A percentile compares a stretch with the other conserved stretches of the same genome.
phyloP scores from a whole-genome alignment of 495 filamentous ascomycete genomes.

The Aspergillus olivimuriae region DNA sequence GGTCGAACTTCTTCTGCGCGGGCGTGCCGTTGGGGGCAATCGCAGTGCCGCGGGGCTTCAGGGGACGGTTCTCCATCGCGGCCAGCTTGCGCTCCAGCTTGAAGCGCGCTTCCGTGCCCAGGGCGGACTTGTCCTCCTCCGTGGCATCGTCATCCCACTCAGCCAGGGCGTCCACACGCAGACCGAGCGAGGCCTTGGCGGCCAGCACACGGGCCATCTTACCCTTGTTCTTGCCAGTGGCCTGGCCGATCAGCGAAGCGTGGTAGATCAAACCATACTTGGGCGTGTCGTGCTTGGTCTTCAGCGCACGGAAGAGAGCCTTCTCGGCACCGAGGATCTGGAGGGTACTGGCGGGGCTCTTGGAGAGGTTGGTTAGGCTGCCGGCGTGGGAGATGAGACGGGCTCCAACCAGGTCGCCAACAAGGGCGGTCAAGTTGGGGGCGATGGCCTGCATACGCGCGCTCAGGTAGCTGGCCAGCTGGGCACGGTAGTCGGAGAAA shows the following conservation, averaged over 20 bases:
- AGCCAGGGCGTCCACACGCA: constrained; percentile 85
- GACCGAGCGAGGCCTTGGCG: constrained; percentile 83
- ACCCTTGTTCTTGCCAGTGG: constrained; percentile 95
- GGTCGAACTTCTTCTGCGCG: constrained; percentile 68
- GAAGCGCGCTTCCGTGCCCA: constrained; percentile 66
- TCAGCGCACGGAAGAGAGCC: constrained; percentile 93
- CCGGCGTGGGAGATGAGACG: constrained; percentile 94
- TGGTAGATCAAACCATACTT: constrained; percentile 99
- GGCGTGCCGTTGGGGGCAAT: constrained; percentile 65
- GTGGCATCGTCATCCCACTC: constrained; percentile 73
- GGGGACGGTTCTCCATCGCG: constrained; percentile 83
- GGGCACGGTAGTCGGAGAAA: constrained; percentile 81
- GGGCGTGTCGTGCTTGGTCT: constrained; percentile 98
- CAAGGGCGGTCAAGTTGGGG: constrained; percentile 88
- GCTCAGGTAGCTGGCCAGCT: constrained; percentile 82
- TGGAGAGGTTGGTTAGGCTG: constrained; percentile 91
- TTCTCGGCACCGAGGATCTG: constrained; percentile 99
- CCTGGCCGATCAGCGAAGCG: constrained; percentile 92
- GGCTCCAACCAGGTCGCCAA: constrained; percentile 92
- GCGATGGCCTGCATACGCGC: constrained; percentile 96
- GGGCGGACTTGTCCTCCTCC: constrained; percentile 76
- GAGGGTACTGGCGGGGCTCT: constrained; percentile 91
- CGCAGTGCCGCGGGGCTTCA: constrained; percentile 64
- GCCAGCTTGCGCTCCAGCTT: constrained; percentile 84
- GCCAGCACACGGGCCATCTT: constrained; percentile 97